These are phyloP conservation scores for Saururus chinensis DNA, from an alignment of 164 flowering plant species.

Conservation along the genomic window DNA sequence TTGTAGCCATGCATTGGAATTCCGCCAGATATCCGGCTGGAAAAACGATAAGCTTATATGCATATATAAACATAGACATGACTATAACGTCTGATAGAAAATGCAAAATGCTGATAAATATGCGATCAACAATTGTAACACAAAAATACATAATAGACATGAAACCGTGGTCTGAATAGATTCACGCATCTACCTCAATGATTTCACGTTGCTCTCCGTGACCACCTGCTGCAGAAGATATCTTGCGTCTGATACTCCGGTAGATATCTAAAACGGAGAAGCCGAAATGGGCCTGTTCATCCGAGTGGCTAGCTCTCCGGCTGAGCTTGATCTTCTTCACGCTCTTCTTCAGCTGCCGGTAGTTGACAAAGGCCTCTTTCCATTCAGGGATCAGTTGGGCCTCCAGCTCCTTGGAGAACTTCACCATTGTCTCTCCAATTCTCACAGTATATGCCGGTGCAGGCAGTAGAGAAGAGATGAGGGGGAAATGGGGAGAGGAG, in stretches of 20 bases:
- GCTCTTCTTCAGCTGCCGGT: constrained; percentile 80
- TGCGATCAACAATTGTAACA: too few species aligned
- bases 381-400: constrained; percentile 97
- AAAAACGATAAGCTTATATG: neutral
- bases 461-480: neutral
- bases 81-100: too few species aligned
- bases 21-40: neutral
- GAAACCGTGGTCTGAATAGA: too few species aligned
- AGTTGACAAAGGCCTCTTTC: constrained; percentile 91
- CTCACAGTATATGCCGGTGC: too few species aligned
- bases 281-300: constrained; percentile 20
- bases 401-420: constrained; percentile 93
- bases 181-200: constrained; percentile 23
- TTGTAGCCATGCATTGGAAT: too few species aligned
- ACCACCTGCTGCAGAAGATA: constrained; percentile 9
- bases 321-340: constrained; percentile 67
- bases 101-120: too few species aligned
- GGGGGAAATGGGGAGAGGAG: neutral
- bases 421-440: constrained; percentile 64
- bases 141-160: too few species aligned
- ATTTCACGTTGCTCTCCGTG: constrained; percentile 13
- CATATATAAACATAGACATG: too few species aligned
- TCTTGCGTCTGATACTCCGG: constrained; percentile 16
- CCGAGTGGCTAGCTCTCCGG: constrained; percentile 17
- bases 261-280: constrained; percentile 53